Evolutionary conservation across 257 asterid genomes (phyloP).

Genomic region (Handroanthus guayacan): DNA sequence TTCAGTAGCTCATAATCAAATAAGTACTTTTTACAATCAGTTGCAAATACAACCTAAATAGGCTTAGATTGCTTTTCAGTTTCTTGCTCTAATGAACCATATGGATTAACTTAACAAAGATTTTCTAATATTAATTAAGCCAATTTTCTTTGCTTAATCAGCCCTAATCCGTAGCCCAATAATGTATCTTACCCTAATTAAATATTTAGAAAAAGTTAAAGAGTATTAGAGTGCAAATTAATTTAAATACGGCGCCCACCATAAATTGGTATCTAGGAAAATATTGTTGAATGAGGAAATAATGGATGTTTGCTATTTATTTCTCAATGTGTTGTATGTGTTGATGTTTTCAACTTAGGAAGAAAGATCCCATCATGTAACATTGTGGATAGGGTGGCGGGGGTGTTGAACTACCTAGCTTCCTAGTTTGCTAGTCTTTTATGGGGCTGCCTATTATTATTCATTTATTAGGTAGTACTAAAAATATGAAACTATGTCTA

Average conservation of each 20-base stretch:
- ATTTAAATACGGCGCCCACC: not conserved
- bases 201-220: not conserved
- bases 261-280: slow-evolving; percentile 11
- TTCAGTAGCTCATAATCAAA: too few species aligned
- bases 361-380: slow-evolving; percentile 25
- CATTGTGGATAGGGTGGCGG: not conserved
- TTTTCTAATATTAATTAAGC: too few species aligned
- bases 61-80: too few species aligned
- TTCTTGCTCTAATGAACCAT: too few species aligned
- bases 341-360: slow-evolving; percentile 33
- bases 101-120: too few species aligned
- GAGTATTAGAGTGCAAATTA: slow-evolving; percentile 3
- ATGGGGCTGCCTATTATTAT: slow-evolving; percentile 29
- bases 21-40: too few species aligned
- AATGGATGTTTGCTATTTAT: slow-evolving; percentile 31
- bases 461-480: not conserved
- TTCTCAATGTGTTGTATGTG: not conserved
- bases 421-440: slow-evolving; percentile 14
- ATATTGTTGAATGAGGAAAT: slow-evolving; percentile 27
- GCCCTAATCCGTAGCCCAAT: too few species aligned
- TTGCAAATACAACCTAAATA: too few species aligned
- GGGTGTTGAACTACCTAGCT: not conserved
- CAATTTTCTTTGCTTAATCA: too few species aligned
- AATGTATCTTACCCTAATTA: not conserved
- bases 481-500: not conserved